These are phyloP conservation scores for Platismatia glauca DNA, from an alignment of 495 filamentous ascomycete genomes.

Conservation along the genomic window DNA sequence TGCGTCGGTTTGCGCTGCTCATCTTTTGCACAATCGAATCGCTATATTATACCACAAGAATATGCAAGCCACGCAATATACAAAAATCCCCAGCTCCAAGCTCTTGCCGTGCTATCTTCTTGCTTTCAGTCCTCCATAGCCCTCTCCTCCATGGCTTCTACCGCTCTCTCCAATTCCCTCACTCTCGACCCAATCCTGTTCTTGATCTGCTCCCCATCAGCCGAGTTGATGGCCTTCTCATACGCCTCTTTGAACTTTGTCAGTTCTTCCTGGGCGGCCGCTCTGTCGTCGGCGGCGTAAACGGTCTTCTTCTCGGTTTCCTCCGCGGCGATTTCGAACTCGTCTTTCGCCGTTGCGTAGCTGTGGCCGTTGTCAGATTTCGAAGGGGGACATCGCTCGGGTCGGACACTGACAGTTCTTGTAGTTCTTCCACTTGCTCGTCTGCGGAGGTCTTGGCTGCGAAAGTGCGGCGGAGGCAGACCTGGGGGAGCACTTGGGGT, in stretches of 20 bases:
- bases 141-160: constrained; percentile 40
- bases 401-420: constrained; percentile 30
- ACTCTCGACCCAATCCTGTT: constrained; percentile 41
- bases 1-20: neutral
- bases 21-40: neutral
- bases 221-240: constrained; percentile 31
- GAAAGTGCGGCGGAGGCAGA: constrained; percentile 11
- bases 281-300: constrained; percentile 44
- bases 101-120: neutral
- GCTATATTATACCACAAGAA: neutral
- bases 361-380: constrained; percentile 7
- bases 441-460: constrained; percentile 30
- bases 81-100: neutral
- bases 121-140: constrained; percentile 28
- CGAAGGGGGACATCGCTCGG: neutral
- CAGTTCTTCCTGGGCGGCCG: constrained; percentile 44
- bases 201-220: constrained; percentile 41
- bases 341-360: constrained; percentile 42
- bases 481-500: neutral
- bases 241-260: constrained; percentile 41
- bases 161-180: constrained; percentile 45
- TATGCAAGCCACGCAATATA: neutral
- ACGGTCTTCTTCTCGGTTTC: constrained; percentile 47
- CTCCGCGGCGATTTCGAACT: constrained; percentile 49
- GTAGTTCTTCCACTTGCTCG: constrained; percentile 36